Percentiles rank a stretch among this genome's conserved stretches.
Evolutionary conservation across 345 rosid species (phyloP).

Genomic region (Populus euphratica): DNA sequence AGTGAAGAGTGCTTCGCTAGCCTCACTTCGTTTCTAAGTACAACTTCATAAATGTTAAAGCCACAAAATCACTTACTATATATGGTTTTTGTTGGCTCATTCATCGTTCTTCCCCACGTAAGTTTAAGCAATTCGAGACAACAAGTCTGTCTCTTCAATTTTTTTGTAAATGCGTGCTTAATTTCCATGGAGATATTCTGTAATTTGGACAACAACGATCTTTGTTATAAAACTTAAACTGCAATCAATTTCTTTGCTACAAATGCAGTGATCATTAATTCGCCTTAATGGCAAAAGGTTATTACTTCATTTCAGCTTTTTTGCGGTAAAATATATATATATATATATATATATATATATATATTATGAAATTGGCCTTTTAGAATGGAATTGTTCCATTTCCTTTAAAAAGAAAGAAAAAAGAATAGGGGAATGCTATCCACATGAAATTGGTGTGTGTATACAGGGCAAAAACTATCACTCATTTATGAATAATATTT

Average conservation of each 20-base stretch:
- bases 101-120: neutral
- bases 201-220: neutral
- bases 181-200: neutral
- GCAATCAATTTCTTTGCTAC: too few species aligned
- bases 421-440: too few species aligned
- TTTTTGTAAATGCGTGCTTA: neutral
- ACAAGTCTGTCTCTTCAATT: constrained; percentile 18
- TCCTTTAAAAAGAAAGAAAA: too few species aligned
- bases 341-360: too few species aligned
- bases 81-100: neutral
- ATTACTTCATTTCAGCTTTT: neutral
- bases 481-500: too few species aligned
- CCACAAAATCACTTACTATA: neutral
- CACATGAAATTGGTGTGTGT: too few species aligned
- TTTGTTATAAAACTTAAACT: too few species aligned
- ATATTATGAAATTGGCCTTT: too few species aligned
- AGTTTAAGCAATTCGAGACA: neutral
- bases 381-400: too few species aligned
- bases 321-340: too few species aligned
- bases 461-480: too few species aligned
- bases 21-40: constrained; percentile 40
- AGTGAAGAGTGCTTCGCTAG: constrained; percentile 54
- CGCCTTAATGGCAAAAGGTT: neutral
- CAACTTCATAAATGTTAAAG: neutral
- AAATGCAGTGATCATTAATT: neutral